Percentiles rank a stretch among this genome's conserved stretches.
These are phyloP conservation scores for Chionographis japonica DNA, from an alignment of 106 monocot species.

Conservation along the genomic window DNA sequence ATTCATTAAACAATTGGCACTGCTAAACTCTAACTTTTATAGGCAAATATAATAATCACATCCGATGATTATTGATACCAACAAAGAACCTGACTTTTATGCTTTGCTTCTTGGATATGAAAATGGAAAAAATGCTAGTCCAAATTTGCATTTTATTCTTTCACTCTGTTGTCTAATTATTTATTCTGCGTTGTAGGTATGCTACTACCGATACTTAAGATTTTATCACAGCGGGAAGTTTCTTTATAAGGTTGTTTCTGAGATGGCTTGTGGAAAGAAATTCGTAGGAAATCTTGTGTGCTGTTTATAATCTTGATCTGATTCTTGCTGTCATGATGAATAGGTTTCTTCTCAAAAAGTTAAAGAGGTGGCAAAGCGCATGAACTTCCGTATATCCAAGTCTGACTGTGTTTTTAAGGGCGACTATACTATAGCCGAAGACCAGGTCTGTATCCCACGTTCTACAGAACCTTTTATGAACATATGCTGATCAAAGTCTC, in stretches of 20 bases:
- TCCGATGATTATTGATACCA: too few relatives aligned
- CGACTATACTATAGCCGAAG: slow-evolving; percentile 47
- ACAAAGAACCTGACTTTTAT: too few relatives aligned
- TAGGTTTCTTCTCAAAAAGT: slow-evolving; percentile 88
- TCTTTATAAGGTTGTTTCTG: slow-evolving; percentile 70
- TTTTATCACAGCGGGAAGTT: slow-evolving; percentile 87
- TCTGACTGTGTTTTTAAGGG: slow-evolving; percentile 75
- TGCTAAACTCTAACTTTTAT: too few relatives aligned
- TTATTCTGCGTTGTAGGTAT: slow-evolving; percentile 51
- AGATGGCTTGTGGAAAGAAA: neutral
- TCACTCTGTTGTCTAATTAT: neutral
- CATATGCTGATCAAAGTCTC: slow-evolving; percentile 1
- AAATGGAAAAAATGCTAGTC: too few relatives aligned
- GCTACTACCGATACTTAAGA: slow-evolving; percentile 87
- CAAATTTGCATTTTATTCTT: too few relatives aligned
- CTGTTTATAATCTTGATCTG: neutral
- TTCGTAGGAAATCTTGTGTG: neutral
- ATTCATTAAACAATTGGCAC: too few relatives aligned
- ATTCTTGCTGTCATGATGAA: neutral
- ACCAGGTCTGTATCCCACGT: slow-evolving; percentile 33
- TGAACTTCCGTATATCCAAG: slow-evolving; percentile 71
- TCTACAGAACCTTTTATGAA: neutral
- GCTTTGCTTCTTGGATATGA: too few relatives aligned
- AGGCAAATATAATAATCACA: too few relatives aligned
- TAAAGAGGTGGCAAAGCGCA: slow-evolving; percentile 79